Percentiles rank a stretch among this genome's conserved stretches.
Evolutionary conservation across 164 flowering plant genomes (phyloP).

Genomic region (Nelumbo lutea): DNA sequence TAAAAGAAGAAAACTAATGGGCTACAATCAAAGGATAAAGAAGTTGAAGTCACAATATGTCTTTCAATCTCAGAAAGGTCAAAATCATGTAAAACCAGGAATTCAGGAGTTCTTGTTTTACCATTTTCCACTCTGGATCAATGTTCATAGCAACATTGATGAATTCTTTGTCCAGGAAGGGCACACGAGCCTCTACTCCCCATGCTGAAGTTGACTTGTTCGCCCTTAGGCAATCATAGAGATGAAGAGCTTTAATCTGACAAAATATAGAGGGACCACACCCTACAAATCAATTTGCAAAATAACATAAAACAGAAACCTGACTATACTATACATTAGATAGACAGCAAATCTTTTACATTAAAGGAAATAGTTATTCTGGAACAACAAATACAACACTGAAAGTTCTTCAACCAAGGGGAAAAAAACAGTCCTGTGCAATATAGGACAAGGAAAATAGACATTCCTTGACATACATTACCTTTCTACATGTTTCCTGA

Average conservation of each 20-base stretch:
- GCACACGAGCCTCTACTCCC: conserved; percentile 99
- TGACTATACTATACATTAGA: background rate
- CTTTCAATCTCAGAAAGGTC: background rate
- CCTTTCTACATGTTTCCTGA: conserved; percentile 83
- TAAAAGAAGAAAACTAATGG: background rate
- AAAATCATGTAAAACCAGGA: background rate
- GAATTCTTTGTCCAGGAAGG: conserved; percentile 87
- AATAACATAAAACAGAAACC: background rate
- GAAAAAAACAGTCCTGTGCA: conserved; percentile 1
- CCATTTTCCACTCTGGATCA: conserved; percentile 99
- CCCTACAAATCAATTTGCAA: background rate
- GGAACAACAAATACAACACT: no score
- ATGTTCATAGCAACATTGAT: conserved; percentile 79
- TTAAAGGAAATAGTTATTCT: no score
- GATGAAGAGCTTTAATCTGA: conserved; percentile 72
- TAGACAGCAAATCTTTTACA: background rate
- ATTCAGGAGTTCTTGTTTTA: conserved; percentile 9
- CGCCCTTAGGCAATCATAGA: conserved; percentile 88
- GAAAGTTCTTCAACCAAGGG: background rate
- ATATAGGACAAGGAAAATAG: background rate
- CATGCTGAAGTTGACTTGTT: conserved; percentile 97
- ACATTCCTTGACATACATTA: conserved; percentile 15
- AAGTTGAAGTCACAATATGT: background rate
- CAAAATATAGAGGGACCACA: conserved; percentile 10
- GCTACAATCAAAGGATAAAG: background rate